Percentiles rank a stretch among this genome's conserved stretches.
Evolutionary conservation across 1,284 basidiomycete genomes (phyloP).

Genomic region (Cystobasidium pallidum): DNA sequence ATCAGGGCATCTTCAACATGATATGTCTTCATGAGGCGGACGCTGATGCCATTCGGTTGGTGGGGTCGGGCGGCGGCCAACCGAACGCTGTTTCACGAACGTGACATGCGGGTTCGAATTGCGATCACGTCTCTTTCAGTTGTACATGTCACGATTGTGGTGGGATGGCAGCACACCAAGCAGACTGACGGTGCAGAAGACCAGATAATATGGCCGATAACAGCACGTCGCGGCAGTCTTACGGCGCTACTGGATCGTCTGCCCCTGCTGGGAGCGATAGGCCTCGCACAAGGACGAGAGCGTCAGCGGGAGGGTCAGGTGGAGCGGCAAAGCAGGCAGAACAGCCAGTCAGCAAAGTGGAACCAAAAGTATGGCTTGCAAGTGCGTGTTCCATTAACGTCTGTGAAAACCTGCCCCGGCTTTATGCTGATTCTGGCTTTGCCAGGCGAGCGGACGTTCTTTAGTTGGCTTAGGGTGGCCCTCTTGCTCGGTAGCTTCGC

Average conservation of each 20-base stretch:
- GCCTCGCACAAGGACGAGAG: slow-evolving; percentile 8
- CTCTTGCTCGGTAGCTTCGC: slow-evolving; percentile 83
- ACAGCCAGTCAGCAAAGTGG: slow-evolving; percentile 26
- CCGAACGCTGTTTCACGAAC: too few species aligned
- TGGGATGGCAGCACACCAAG: slow-evolving; percentile 1
- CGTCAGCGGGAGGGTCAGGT: slow-evolving; percentile 20
- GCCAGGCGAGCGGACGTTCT: slow-evolving; percentile 51
- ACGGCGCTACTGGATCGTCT: slow-evolving; percentile 18
- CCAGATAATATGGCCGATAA: neutral
- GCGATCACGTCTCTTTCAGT: neutral
- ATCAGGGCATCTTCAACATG: too few species aligned
- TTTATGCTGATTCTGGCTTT: neutral
- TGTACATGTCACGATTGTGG: neutral
- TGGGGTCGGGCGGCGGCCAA: too few species aligned
- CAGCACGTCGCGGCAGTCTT: slow-evolving; percentile 9
- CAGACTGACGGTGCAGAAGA: neutral
- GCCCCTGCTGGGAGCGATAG: slow-evolving; percentile 12
- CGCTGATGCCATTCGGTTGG: too few species aligned
- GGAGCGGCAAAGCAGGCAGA: neutral
- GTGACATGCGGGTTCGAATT: slow-evolving; percentile 8
- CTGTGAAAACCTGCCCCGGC: neutral
- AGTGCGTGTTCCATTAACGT: neutral
- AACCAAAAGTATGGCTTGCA: slow-evolving; percentile 46
- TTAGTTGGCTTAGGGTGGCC: slow-evolving; percentile 60
- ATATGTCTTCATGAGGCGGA: too few species aligned